Conservation (phyloP, 768 basidiomycete genomes). For the Mycena rosella region DNA sequence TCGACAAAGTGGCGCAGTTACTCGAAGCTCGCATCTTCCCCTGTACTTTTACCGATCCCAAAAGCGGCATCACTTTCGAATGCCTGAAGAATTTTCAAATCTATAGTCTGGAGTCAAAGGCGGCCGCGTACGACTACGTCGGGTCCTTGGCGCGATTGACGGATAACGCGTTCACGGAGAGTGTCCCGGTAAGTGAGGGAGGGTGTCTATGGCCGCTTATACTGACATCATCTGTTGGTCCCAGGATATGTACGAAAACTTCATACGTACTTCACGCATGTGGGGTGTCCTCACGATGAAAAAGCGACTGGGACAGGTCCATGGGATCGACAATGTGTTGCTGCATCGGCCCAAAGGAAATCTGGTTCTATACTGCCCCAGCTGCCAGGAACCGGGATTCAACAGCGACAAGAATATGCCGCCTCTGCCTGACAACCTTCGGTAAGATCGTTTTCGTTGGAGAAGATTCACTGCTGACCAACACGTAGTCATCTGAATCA, state of each 20-base stretch:
- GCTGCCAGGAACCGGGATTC: slow-evolving; percentile 18
- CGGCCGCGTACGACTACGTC: slow-evolving; percentile 7
- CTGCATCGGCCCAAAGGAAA: not conserved
- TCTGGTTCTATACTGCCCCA: not conserved
- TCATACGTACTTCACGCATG: slow-evolving; percentile 3
- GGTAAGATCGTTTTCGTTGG: not conserved
- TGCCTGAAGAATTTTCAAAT: slow-evolving; percentile 13
- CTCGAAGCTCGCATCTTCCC: slow-evolving; percentile 21
- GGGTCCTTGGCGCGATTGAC: not conserved
- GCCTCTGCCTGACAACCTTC: not conserved
- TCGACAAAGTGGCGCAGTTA: not conserved
- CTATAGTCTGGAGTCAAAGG: slow-evolving; percentile 3
- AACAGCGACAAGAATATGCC: slow-evolving; percentile 12
- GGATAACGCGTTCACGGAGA: slow-evolving; percentile 9
- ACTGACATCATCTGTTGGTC: no score
- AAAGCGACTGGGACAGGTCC: slow-evolving; percentile 1
- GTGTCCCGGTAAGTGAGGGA: not conserved
- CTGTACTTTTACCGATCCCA: not conserved
- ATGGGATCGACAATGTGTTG: not conserved
- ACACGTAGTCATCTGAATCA: slow-evolving; percentile 10
- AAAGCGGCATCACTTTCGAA: slow-evolving; percentile 11
- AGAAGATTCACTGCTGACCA: not conserved
- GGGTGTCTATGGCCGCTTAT: no score
- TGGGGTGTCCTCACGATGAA: slow-evolving; percentile 10
- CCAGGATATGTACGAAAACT: slow-evolving; percentile 25